These are phyloP conservation scores for Hypoxylon crocopeplum DNA, from an alignment of 495 filamentous ascomycete genomes.

Conservation along the genomic window DNA sequence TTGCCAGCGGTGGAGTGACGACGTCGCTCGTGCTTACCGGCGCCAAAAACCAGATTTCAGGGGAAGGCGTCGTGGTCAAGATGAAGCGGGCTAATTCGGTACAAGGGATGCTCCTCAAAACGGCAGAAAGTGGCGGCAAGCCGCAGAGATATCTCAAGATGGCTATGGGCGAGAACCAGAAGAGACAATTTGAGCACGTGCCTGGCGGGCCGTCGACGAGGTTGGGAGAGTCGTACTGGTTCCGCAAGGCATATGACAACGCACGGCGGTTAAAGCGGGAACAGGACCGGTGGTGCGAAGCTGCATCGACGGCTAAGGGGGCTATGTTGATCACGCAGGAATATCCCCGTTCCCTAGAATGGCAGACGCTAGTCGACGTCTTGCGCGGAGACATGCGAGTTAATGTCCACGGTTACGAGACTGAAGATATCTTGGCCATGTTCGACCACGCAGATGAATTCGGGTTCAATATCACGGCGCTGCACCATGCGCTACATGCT, in stretches of 20 bases:
- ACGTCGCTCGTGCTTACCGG: conserved; percentile 62
- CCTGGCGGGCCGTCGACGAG: conserved; percentile 31
- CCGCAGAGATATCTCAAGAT: conserved; percentile 63
- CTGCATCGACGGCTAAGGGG: conserved; percentile 36
- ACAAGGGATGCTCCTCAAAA: conserved; percentile 58
- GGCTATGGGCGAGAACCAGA: conserved; percentile 65
- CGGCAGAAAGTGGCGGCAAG: conserved; percentile 46
- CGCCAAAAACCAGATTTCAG: conserved; percentile 61
- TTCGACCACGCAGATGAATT: conserved; percentile 59
- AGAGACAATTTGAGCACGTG: conserved; percentile 47
- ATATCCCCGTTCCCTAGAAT: conserved; percentile 53
- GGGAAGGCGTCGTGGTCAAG: conserved; percentile 61
- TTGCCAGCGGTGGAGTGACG: conserved; percentile 62
- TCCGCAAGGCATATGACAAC: conserved; percentile 56
- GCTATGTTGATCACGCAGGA: not conserved
- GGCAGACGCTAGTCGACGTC: conserved; percentile 57
- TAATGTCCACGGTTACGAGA: conserved; percentile 62
- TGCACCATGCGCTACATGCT: conserved; percentile 60
- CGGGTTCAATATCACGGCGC: conserved; percentile 55
- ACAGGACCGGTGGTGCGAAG: conserved; percentile 57
- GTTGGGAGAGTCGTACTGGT: conserved; percentile 35
- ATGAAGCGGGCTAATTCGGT: conserved; percentile 46
- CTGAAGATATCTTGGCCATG: conserved; percentile 59
- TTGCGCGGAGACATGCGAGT: conserved; percentile 57
- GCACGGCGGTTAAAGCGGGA: conserved; percentile 50